A percentile compares a stretch with the other conserved stretches of the same genome.
Conservation (phyloP, 2,329 filamentous ascomycete species). For the Pyrenochaeta sp. region DNA sequence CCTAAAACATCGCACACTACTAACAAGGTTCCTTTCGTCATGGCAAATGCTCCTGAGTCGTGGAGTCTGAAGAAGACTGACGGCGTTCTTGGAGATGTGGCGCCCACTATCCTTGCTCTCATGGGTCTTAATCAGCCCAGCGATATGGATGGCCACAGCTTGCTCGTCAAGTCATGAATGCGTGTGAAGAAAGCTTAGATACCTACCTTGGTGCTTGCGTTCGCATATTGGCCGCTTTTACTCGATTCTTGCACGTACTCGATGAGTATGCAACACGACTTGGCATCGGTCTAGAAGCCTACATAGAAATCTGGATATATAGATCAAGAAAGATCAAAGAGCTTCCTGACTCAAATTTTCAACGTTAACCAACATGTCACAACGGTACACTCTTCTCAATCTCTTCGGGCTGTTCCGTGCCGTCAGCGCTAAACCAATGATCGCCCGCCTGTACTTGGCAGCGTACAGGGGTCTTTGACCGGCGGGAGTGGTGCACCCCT, state of each 20-base stretch:
- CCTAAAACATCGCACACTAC: conserved; percentile 98
- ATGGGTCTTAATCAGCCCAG: conserved; percentile 92
- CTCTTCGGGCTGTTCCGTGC: neutral
- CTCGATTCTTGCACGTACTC: conserved; percentile 15
- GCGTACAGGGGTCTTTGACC: conserved; percentile 12
- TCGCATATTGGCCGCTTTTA: neutral
- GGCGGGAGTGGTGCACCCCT: conserved; percentile 6
- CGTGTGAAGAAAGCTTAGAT: neutral
- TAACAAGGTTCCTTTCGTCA: conserved; percentile 97
- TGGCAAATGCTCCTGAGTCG: conserved; percentile 93
- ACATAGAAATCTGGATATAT: conserved; percentile 7
- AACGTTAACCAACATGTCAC: too few relatives aligned
- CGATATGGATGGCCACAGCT: conserved; percentile 88
- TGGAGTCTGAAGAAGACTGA: conserved; percentile 84
- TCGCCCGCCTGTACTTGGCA: neutral
- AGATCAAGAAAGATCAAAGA: neutral
- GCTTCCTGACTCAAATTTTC: too few relatives aligned
- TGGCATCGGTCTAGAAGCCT: conserved; percentile 19
- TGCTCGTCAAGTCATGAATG: conserved; percentile 75
- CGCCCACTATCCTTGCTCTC: conserved; percentile 86
- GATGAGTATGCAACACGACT: conserved; percentile 14
- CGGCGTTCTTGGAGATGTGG: conserved; percentile 95
- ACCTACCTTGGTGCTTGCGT: too few relatives aligned
- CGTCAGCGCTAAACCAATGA: conserved; percentile 10
- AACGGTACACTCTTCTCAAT: neutral